Evolutionary conservation across 2,329 filamentous ascomycete species (phyloP).

Genomic region (Monilinia fructicola): DNA sequence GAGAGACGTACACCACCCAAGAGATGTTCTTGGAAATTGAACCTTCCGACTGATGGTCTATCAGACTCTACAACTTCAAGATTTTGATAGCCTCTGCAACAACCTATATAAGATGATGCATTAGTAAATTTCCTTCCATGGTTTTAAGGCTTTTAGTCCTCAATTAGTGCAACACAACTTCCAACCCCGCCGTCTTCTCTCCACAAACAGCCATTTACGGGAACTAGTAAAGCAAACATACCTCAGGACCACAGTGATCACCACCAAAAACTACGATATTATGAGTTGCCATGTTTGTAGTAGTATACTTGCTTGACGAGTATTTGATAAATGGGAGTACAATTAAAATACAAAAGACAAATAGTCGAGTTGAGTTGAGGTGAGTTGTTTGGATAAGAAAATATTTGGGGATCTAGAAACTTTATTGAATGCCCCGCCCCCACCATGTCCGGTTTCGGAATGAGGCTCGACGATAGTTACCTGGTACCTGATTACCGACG

Average conservation of each 20-base stretch:
- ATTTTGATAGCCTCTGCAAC: constrained; percentile 84
- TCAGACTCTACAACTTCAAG: constrained; percentile 72
- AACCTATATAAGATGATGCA: constrained; percentile 53
- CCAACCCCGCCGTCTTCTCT: not conserved
- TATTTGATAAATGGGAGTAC: not conserved
- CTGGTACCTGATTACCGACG: not conserved
- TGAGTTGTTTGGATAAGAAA: not conserved
- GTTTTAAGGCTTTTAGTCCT: not conserved
- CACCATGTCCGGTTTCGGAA: constrained; percentile 17
- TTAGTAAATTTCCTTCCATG: not conserved
- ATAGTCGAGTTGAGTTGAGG: not conserved
- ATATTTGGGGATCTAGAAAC: constrained; percentile 3
- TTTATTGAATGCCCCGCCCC: constrained; percentile 15
- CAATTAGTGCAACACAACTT: not conserved
- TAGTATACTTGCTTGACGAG: not conserved
- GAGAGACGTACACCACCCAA: constrained; percentile 71
- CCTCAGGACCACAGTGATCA: constrained; percentile 86
- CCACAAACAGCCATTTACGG: not conserved
- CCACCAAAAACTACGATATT: constrained; percentile 81
- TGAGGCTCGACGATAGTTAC: not conserved
- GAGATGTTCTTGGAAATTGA: constrained; percentile 87
- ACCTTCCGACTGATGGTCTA: constrained; percentile 64
- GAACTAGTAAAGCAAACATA: constrained; percentile 45
- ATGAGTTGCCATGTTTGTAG: constrained; percentile 61
- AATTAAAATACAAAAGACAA: not conserved